These are phyloP conservation scores for Micractinium sp. DNA, from an alignment of 139 green algal species.

Conservation along the genomic window DNA sequence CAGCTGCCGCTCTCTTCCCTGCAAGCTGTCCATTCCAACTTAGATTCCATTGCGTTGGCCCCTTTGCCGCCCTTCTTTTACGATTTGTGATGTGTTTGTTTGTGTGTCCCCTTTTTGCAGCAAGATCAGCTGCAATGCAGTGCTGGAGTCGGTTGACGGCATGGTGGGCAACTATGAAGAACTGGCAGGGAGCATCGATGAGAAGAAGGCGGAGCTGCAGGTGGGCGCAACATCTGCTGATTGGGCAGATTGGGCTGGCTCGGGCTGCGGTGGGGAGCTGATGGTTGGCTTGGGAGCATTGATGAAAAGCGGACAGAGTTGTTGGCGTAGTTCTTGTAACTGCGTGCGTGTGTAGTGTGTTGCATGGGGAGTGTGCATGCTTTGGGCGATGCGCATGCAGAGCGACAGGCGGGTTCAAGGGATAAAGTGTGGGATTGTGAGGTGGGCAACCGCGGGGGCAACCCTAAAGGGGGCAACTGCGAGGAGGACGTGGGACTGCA, in stretches of 20 bases:
- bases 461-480: no score
- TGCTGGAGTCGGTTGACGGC: constrained; percentile 18
- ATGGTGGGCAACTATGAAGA: constrained; percentile 15
- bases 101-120: not conserved
- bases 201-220: constrained; percentile 1
- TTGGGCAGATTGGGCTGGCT: not conserved
- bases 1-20: not conserved
- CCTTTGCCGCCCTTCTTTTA: not conserved
- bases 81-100: not conserved
- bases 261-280: not conserved
- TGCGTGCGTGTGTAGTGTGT: not conserved
- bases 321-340: no score
- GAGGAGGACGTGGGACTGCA: no score
- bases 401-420: no score
- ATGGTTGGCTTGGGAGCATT: not conserved
- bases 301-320: no score
- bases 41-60: not conserved
- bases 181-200: not conserved
- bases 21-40: not conserved
- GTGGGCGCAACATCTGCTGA: not conserved
- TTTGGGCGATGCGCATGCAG: not conserved
- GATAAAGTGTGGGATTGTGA: no score
- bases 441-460: no score
- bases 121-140: not conserved
- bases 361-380: not conserved